Evolutionary conservation across 306 rosid genomes (phyloP).

Genomic region (Vigna mungo): DNA sequence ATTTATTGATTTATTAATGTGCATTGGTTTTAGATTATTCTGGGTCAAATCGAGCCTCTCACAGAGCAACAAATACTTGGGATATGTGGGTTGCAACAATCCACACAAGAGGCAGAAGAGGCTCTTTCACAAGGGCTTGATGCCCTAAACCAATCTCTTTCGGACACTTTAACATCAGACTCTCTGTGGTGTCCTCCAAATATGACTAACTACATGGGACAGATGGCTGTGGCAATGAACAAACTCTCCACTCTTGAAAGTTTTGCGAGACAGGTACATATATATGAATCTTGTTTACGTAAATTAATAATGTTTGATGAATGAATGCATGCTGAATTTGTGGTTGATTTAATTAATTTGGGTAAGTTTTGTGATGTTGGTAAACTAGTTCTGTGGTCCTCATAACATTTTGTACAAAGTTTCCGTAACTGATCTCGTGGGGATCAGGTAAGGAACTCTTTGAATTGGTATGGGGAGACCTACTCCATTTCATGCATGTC

Average conservation of each 20-base stretch:
- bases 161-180: slow-evolving; percentile 79
- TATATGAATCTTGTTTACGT: not conserved
- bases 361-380: slow-evolving; percentile 33
- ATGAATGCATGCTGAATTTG: slow-evolving; percentile 41
- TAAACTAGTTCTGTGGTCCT: slow-evolving; percentile 54
- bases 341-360: slow-evolving; percentile 12
- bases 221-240: slow-evolving; percentile 92
- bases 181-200: slow-evolving; percentile 77
- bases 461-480: slow-evolving; percentile 63
- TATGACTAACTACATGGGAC: slow-evolving; percentile 98
- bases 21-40: slow-evolving; percentile 55
- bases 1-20: not conserved
- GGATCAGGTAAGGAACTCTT: slow-evolving; percentile 53
- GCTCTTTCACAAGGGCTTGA: slow-evolving; percentile 94
- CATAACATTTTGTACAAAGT: slow-evolving; percentile 4
- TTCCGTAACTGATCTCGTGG: slow-evolving; percentile 52
- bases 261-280: slow-evolving; percentile 90
- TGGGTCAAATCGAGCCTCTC: slow-evolving; percentile 81
- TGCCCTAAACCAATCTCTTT: slow-evolving; percentile 81
- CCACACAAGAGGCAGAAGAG: slow-evolving; percentile 89
- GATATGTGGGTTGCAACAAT: slow-evolving; percentile 88
- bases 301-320: not conserved
- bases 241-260: slow-evolving; percentile 91
- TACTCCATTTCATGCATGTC: slow-evolving; percentile 50
- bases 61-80: slow-evolving; percentile 92